Evolutionary conservation across 2,329 filamentous ascomycete species (phyloP).

Genomic region (Paramyrothecium sp.): DNA sequence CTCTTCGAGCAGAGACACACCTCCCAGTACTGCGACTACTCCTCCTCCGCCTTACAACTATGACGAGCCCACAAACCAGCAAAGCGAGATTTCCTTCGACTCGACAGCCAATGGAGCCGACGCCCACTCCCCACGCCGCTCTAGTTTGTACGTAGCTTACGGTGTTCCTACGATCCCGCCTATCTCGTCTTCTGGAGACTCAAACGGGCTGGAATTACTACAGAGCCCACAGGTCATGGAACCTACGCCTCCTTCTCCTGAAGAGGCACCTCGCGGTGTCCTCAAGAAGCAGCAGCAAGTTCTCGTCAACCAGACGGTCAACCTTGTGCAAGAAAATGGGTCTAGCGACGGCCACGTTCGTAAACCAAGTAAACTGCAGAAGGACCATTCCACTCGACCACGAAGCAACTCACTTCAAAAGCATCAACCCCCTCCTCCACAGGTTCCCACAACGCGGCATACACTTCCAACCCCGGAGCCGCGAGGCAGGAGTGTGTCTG

Average conservation of each 20-base stretch:
- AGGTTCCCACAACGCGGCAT: conserved; percentile 20
- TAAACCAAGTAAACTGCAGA: conserved; percentile 26
- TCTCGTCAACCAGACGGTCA: conserved; percentile 4
- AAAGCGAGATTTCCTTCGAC: not conserved
- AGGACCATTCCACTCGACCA: conserved; percentile 24
- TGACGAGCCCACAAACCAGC: not conserved
- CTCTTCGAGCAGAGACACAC: conserved; percentile 6
- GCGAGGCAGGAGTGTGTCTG: conserved; percentile 46
- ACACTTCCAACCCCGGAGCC: conserved; percentile 33
- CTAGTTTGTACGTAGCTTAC: not conserved
- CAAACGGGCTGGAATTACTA: not conserved
- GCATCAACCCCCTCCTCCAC: conserved; percentile 12
- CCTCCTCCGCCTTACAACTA: conserved; percentile 14
- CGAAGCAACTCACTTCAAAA: conserved; percentile 31
- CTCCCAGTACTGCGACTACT: conserved; percentile 17
- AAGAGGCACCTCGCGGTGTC: conserved; percentile 15
- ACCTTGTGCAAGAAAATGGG: not conserved
- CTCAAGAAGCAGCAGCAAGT: conserved; percentile 19
- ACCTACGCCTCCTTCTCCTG: conserved; percentile 26
- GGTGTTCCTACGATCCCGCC: not conserved
- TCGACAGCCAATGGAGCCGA: not conserved
- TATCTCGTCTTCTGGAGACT: not conserved
- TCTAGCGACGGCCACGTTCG: not conserved
- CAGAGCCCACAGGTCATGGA: conserved; percentile 23
- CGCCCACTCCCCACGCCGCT: not conserved